Conservation (phyloP, 73 alveolate species). For the Tetrahymena malaccensis region DNA sequence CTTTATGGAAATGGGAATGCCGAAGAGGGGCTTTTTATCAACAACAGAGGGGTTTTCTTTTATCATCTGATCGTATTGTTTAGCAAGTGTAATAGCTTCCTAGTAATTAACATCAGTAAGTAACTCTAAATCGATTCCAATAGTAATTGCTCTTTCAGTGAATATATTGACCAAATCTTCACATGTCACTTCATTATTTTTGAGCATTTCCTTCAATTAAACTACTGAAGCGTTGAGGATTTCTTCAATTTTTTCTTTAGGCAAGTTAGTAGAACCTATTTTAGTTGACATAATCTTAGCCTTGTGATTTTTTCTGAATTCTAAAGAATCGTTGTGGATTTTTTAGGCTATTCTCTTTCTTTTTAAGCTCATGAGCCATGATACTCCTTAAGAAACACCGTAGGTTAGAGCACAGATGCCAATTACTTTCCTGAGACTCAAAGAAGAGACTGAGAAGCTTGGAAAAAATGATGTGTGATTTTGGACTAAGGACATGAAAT, state of each 20-base stretch:
- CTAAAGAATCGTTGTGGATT: not conserved
- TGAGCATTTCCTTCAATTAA: not conserved
- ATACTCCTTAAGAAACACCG: not conserved
- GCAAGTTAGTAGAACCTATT: not conserved
- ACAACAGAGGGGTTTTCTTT: not conserved
- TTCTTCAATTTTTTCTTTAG: not conserved
- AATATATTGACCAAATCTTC: not conserved
- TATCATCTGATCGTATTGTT: not conserved
- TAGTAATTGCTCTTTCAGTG: constrained; percentile 14
- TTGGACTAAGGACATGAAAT: not conserved
- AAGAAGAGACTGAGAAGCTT: not conserved
- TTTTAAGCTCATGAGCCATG: not conserved
- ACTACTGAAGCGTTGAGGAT: not conserved
- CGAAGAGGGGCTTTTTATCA: constrained; percentile 28
- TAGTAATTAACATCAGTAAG: constrained; percentile 15
- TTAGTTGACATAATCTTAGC: not conserved
- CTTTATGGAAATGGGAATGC: constrained; percentile 69
- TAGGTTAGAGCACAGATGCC: not conserved
- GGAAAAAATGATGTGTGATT: not conserved
- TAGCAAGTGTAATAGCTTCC: constrained; percentile 21
- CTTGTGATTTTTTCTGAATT: not conserved
- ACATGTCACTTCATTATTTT: not conserved
- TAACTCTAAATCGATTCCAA: constrained; percentile 1
- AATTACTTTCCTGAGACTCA: not conserved
- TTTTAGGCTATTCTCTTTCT: not conserved